Percentiles rank a stretch among this genome's conserved stretches.
Evolutionary conservation across 176 grass and related monocot species (phyloP).

Genomic region (Triticum timopheevii): DNA sequence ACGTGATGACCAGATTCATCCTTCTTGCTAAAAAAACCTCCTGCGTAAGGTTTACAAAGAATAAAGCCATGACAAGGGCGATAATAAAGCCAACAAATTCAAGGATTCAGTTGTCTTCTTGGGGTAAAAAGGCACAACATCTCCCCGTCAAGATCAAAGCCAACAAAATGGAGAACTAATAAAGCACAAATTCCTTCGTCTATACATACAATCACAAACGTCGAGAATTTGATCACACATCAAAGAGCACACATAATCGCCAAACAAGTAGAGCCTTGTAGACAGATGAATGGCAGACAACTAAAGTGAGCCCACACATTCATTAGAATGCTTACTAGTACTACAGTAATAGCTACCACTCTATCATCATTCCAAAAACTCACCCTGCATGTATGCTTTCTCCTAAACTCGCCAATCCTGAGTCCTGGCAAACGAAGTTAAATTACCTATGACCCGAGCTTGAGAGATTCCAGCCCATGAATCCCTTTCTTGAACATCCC

Average conservation of each 20-base stretch:
- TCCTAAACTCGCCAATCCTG: background rate
- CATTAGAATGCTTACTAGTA: conserved; percentile 16
- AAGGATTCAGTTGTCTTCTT: too few species aligned
- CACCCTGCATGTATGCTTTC: background rate
- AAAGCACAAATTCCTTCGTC: background rate
- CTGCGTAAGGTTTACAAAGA: background rate
- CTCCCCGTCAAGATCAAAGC: too few species aligned
- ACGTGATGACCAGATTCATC: too few species aligned
- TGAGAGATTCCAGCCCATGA: conserved; percentile 36
- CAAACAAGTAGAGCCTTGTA: background rate
- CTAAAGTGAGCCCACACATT: background rate
- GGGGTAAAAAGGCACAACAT: too few species aligned
- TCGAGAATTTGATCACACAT: background rate
- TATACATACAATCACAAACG: background rate
- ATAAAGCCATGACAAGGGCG: background rate
- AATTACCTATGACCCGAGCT: conserved; percentile 10
- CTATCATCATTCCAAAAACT: background rate
- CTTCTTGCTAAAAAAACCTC: background rate
- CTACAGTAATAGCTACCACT: background rate
- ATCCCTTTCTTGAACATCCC: conserved; percentile 44
- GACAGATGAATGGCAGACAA: background rate
- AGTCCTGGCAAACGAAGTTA: background rate
- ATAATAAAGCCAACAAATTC: too few species aligned
- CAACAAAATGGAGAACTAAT: background rate
- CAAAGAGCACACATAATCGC: conserved; percentile 26